Evolutionary conservation across 1,284 basidiomycete species (phyloP).

Genomic region (Sparassis latifolia): DNA sequence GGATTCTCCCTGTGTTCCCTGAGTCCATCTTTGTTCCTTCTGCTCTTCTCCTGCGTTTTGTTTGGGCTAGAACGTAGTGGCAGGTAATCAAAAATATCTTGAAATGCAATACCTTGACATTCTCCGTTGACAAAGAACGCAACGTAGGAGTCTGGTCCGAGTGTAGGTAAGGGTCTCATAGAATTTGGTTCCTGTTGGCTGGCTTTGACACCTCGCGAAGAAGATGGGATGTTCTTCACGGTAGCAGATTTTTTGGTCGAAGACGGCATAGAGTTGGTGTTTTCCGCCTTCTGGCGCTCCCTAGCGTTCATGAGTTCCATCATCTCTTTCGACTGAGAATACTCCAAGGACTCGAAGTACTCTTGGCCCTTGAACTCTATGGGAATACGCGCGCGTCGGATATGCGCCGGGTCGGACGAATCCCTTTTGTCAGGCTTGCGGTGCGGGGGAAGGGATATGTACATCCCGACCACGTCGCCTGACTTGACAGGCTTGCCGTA

Average conservation of each 20-base stretch:
- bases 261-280: conserved; percentile 52
- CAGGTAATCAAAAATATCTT: conserved; percentile 86
- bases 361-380: conserved; percentile 96
- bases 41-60: conserved; percentile 44
- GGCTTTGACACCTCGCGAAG: conserved; percentile 20
- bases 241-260: conserved; percentile 57
- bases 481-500: conserved; percentile 75
- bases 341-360: conserved; percentile 94
- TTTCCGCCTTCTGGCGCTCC: conserved; percentile 43
- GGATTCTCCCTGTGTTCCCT: conserved; percentile 76
- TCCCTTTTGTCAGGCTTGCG: conserved; percentile 50
- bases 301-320: conserved; percentile 64
- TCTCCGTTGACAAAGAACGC: conserved; percentile 93
- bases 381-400: conserved; percentile 83
- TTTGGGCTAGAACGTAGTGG: conserved; percentile 67
- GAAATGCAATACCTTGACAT: conserved; percentile 81
- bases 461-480: conserved; percentile 92
- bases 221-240: conserved; percentile 54
- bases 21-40: conserved; percentile 51
- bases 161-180: conserved; percentile 64
- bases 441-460: conserved; percentile 78
- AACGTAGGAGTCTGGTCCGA: conserved; percentile 66
- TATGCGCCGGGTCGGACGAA: conserved; percentile 65
- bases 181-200: conserved; percentile 28
- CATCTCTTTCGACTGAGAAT: conserved; percentile 93